Conservation (phyloP, 208 protist species). For the Wallacemonas sp. region DNA sequence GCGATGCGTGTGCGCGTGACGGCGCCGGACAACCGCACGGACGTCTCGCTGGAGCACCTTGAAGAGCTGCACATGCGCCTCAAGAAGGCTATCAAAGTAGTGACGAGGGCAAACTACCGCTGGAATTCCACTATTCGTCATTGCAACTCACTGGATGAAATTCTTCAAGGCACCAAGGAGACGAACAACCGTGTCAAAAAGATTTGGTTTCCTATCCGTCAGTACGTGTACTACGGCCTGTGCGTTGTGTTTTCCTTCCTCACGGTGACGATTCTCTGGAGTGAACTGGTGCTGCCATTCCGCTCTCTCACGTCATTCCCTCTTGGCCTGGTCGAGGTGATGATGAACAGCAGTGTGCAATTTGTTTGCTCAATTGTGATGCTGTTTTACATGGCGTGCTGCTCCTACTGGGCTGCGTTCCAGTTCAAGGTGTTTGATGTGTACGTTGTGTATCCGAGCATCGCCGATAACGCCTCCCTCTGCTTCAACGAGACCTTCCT, state of each 20-base stretch:
- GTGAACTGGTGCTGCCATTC: conserved; percentile 82
- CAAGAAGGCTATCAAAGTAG: conserved; percentile 81
- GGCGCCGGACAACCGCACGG: conserved; percentile 38
- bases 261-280: conserved; percentile 84
- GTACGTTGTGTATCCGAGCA: conserved; percentile 85
- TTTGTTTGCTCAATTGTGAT: conserved; percentile 81
- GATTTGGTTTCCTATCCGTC: conserved; percentile 72
- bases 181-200: conserved; percentile 63
- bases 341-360: conserved; percentile 70
- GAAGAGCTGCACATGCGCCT: conserved; percentile 76
- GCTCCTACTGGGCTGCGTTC: conserved; percentile 89
- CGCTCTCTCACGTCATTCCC: conserved; percentile 39
- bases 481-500: conserved; percentile 91
- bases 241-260: conserved; percentile 56
- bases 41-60: conserved; percentile 80
- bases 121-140: conserved; percentile 73
- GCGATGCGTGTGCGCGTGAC: conserved; percentile 50
- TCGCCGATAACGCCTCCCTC: conserved; percentile 85
- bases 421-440: conserved; percentile 91
- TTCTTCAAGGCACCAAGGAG: conserved; percentile 49
- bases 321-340: conserved; percentile 74
- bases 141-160: conserved; percentile 69
- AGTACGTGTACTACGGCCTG: conserved; percentile 54
- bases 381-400: conserved; percentile 92
- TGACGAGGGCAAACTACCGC: conserved; percentile 71